Conservation (phyloP, 2,329 filamentous ascomycete species). For the Talaromyces verruculosus region DNA sequence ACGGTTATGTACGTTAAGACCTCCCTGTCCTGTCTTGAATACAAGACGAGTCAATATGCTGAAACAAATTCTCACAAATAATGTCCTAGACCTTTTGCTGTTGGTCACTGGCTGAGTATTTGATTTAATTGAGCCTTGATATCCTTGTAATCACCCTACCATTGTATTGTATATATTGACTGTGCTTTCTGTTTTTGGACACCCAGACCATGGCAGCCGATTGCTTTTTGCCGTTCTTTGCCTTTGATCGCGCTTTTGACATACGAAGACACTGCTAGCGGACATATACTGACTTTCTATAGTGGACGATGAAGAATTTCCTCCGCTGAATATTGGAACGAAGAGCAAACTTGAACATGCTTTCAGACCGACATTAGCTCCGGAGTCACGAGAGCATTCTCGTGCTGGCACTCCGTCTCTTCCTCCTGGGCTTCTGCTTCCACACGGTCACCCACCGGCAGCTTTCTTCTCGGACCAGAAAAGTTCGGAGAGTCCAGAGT, state of each 20-base stretch:
- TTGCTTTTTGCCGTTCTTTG: conserved; percentile 23
- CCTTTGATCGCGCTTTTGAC: background rate
- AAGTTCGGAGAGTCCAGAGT: conserved; percentile 28
- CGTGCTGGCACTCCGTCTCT: conserved; percentile 42
- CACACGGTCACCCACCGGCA: conserved; percentile 42
- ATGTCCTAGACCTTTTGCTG: conserved; percentile 40
- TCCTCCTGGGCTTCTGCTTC: conserved; percentile 45
- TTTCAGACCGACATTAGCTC: conserved; percentile 36
- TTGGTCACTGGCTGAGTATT: conserved; percentile 30
- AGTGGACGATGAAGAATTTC: conserved; percentile 51
- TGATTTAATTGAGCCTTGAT: conserved; percentile 26
- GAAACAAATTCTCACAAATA: conserved; percentile 48
- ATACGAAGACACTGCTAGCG: conserved; percentile 14
- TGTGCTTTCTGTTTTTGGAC: conserved; percentile 25
- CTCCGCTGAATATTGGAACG: conserved; percentile 43
- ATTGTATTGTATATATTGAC: conserved; percentile 35
- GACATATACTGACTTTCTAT: conserved; percentile 33
- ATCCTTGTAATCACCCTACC: conserved; percentile 39
- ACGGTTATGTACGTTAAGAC: conserved; percentile 52
- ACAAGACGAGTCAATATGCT: conserved; percentile 42
- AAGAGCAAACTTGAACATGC: conserved; percentile 41
- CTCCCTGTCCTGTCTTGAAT: conserved; percentile 47
- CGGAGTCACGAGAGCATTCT: conserved; percentile 31
- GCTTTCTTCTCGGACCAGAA: conserved; percentile 30
- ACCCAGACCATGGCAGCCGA: conserved; percentile 24